phyloP scores from a whole-genome alignment of 129 eudicot species.

The Heracleum sosnowskyi region DNA sequence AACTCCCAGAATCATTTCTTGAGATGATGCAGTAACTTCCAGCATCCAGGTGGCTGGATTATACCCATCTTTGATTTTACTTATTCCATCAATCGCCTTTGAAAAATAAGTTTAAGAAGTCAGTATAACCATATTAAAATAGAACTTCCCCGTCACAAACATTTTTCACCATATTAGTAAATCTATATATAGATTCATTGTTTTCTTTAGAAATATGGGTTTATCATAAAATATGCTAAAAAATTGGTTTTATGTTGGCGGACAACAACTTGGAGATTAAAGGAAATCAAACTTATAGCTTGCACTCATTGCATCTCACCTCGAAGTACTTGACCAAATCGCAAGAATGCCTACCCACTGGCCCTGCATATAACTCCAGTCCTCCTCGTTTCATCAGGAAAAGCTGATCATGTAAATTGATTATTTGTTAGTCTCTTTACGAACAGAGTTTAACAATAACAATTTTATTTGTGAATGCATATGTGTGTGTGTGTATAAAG shows the following conservation, averaged over 20 bases:
- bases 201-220: neutral
- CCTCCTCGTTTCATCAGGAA: constrained; percentile 11
- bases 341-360: constrained; percentile 9
- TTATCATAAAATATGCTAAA: neutral
- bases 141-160: neutral
- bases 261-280: neutral
- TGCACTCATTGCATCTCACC: neutral
- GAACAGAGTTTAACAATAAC: neutral
- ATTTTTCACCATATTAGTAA: neutral
- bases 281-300: neutral
- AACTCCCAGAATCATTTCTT: constrained; percentile 20
- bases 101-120: neutral
- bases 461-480: neutral
- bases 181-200: neutral
- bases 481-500: neutral
- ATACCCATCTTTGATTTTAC: constrained; percentile 21
- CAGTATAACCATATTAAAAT: neutral
- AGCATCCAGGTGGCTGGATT: constrained; percentile 34
- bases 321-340: constrained; percentile 8
- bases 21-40: constrained; percentile 27
- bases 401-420: neutral
- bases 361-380: constrained; percentile 9
- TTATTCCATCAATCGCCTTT: constrained; percentile 19
- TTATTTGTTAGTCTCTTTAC: neutral
- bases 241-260: neutral